These are phyloP conservation scores for Pseudozyma hubeiensis DNA, from an alignment of 1,284 basidiomycete genomes.

Conservation along the genomic window DNA sequence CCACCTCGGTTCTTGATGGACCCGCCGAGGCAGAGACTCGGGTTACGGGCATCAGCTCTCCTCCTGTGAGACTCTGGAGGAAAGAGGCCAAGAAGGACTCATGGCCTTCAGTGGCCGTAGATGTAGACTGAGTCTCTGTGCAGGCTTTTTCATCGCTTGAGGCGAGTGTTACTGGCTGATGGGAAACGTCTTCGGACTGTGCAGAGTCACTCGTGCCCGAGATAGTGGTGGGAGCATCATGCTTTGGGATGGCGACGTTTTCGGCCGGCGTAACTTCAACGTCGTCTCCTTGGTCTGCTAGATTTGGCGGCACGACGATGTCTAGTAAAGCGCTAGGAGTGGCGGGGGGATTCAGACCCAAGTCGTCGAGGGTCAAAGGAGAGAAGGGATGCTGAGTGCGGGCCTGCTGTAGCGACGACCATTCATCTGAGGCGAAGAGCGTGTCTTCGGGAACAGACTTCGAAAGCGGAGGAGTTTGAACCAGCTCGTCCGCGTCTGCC, in stretches of 20 bases:
- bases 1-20: too few relatives aligned
- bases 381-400: slow-evolving; percentile 9
- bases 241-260: background rate
- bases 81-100: slow-evolving; percentile 29
- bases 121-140: background rate
- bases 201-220: too few relatives aligned
- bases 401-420: background rate
- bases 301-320: slow-evolving; percentile 15
- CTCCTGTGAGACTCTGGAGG: slow-evolving; percentile 22
- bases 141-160: background rate
- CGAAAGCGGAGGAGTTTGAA: slow-evolving; percentile 7
- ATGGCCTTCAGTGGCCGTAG: slow-evolving; percentile 1
- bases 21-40: background rate
- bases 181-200: too few relatives aligned
- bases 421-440: background rate
- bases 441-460: background rate
- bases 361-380: slow-evolving; percentile 30
- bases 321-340: slow-evolving; percentile 34
- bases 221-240: too few relatives aligned
- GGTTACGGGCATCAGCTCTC: background rate
- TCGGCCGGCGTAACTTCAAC: background rate
- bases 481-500: background rate
- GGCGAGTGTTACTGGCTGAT: too few relatives aligned
- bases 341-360: slow-evolving; percentile 26
- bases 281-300: background rate